Evolutionary conservation across 306 rosid species (phyloP), one percentile per base, ranked within the genome.

Genomic region (Rosa persica): DNA sequence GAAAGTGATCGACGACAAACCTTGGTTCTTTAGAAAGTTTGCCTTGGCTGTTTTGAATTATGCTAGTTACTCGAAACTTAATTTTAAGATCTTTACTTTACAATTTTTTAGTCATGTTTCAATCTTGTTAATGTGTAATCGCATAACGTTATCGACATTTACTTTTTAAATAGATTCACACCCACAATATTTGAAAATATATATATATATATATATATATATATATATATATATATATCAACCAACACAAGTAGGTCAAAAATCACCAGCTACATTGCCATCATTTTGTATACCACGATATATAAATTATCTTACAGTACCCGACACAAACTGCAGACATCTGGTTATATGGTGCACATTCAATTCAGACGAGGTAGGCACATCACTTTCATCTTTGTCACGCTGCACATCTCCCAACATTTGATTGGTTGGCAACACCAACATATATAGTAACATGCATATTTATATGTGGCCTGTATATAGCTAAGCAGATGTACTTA

Each of bases 321-420:
- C 44, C 43, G 69, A 30, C 49, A 36, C 27, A 39, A 38, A 64
- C 9, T 64, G 27, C 71, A 39, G 27, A 19, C 7, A 39, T 39
- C 72, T 67, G n/a, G 23, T 64, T 66, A 64, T 39, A 67, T 66
- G 47, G 71, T 39, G 16, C 48, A 9, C 72, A 20, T 38, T 67
- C n/a, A 67, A 40, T 39, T 67, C 72, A 64, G 69, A 34, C 69
- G 69, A 64, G 69, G 69, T 34, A 39, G 15, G 72, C 72, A 20
- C 10, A 5, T 65, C 70, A 16, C 23, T 36, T 7, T 36, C 48
- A 38, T 34, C 42, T 13, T 16, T 30, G 42, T 30, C 68, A 62
- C 40, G 0, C 40, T 30, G n/a, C 42, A 60, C 38, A 60, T 9
- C 6, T 23, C 66, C 38, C 66, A 2, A 10, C 66, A 4, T 25